These are phyloP conservation scores for Angomonas deanei DNA, from an alignment of 208 protist species.

Conservation along the genomic window DNA sequence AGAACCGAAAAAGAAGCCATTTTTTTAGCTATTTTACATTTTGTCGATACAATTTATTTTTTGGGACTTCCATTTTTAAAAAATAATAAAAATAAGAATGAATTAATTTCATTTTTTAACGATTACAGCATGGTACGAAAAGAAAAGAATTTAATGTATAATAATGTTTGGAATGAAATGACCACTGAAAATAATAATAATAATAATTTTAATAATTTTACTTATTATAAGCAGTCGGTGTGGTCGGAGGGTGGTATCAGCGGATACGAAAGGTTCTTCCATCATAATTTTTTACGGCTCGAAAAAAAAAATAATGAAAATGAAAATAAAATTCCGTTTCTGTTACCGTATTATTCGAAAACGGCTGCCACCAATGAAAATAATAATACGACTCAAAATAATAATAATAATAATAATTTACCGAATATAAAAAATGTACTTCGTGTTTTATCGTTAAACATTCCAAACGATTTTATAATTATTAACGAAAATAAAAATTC, in stretches of 20 bases:
- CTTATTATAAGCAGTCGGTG: neutral
- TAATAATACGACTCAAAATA: neutral
- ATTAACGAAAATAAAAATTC: slow-evolving; percentile 20
- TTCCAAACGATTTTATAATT: slow-evolving; percentile 66
- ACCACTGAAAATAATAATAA: neutral
- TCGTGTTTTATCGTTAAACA: slow-evolving; percentile 34
- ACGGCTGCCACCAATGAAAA: neutral
- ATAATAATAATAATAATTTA: neutral
- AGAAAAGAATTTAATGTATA: neutral
- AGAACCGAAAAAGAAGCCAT: slow-evolving; percentile 47
- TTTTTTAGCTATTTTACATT: slow-evolving; percentile 61
- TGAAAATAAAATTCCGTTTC: neutral
- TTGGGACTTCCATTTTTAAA: slow-evolving; percentile 29
- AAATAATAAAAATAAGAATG: neutral
- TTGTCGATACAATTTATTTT: slow-evolving; percentile 55
- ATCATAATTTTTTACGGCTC: neutral
- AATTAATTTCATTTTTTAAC: neutral
- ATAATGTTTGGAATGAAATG: neutral
- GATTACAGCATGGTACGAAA: neutral
- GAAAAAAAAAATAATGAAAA: neutral
- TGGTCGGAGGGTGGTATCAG: neutral
- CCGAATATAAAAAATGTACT: slow-evolving; percentile 32
- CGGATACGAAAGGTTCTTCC: neutral
- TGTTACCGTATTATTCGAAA: neutral
- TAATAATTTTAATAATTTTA: neutral